A percentile compares a stretch with the other conserved stretches of the same genome.
phyloP scores from a whole-genome alignment of 2,329 filamentous ascomycete genomes.

The Zopfia rhizophila region DNA sequence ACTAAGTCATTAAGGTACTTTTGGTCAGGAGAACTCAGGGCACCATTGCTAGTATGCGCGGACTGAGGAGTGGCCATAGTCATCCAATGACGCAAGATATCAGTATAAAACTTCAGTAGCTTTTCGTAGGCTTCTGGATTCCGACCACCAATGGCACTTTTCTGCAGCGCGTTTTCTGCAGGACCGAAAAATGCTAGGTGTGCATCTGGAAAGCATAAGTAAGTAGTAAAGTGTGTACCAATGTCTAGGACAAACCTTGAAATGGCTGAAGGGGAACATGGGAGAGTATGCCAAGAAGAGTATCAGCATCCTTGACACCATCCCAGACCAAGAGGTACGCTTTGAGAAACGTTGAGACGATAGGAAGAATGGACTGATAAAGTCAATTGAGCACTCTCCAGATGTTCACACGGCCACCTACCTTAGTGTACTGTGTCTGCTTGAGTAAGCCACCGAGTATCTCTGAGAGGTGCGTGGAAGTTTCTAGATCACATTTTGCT shows the following conservation, averaged over 20 bases:
- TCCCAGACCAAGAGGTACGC: constrained; percentile 51
- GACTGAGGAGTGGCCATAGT: constrained; percentile 44
- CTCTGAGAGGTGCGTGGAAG: constrained; percentile 37
- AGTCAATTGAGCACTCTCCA: constrained; percentile 11
- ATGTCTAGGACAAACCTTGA: constrained; percentile 59
- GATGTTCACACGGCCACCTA: constrained; percentile 12
- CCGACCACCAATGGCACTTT: constrained; percentile 50
- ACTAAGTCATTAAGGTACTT: constrained; percentile 46
- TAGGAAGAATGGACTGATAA: constrained; percentile 42
- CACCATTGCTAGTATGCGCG: constrained; percentile 53
- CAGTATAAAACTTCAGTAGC: constrained; percentile 74
- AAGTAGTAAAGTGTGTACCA: constrained; percentile 23
- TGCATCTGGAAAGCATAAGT: constrained; percentile 38
- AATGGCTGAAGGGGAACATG: constrained; percentile 62
- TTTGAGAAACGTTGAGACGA: constrained; percentile 45
- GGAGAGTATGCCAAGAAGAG: constrained; percentile 64
- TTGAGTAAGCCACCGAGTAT: constrained; percentile 44
- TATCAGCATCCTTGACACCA: constrained; percentile 40
- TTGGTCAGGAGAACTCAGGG: constrained; percentile 57
- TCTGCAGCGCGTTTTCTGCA: constrained; percentile 56
- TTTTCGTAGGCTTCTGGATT: constrained; percentile 63
- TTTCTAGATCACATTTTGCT: constrained; percentile 24
- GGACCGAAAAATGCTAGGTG: constrained; percentile 49
- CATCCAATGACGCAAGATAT: constrained; percentile 68
- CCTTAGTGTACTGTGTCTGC: constrained; percentile 50